phyloP scores from a whole-genome alignment of 768 basidiomycete genomes.

The Mycena leptocephala region DNA sequence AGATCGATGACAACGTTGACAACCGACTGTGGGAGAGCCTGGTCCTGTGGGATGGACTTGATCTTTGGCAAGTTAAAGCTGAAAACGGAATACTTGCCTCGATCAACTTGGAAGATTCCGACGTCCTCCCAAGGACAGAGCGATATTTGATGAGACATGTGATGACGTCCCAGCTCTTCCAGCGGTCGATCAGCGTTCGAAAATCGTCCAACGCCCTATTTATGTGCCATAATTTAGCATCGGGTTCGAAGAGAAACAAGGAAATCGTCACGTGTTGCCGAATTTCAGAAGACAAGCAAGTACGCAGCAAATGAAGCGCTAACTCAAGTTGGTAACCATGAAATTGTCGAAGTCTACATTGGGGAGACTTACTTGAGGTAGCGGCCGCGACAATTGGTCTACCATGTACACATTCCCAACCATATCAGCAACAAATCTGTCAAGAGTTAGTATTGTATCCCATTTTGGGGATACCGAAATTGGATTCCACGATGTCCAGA shows the following conservation, averaged over 20 bases:
- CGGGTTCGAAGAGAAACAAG: not conserved
- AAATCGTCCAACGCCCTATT: not conserved
- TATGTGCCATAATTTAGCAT: not conserved
- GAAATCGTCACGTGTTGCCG: not conserved
- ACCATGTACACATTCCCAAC: not conserved
- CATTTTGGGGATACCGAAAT: not conserved
- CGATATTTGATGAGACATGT: not conserved
- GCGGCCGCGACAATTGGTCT: not conserved
- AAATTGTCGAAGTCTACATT: not conserved
- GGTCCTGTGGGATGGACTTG: not conserved
- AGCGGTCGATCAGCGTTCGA: not conserved
- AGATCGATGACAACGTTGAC: not conserved
- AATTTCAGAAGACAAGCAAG: not conserved
- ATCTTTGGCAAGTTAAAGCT: not conserved
- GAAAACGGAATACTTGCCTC: not conserved
- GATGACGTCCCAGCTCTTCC: not conserved
- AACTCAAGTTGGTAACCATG: not conserved
- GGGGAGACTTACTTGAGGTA: not conserved
- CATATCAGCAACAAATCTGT: not conserved
- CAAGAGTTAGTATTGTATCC: too few species aligned
- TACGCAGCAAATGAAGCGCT: slow-evolving; percentile 37
- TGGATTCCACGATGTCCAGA: too few species aligned
- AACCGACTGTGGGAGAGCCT: not conserved
- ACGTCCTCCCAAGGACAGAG: not conserved
- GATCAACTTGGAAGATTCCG: not conserved